Conservation (phyloP, 306 rosid species). For the Crotalaria pallida region DNA sequence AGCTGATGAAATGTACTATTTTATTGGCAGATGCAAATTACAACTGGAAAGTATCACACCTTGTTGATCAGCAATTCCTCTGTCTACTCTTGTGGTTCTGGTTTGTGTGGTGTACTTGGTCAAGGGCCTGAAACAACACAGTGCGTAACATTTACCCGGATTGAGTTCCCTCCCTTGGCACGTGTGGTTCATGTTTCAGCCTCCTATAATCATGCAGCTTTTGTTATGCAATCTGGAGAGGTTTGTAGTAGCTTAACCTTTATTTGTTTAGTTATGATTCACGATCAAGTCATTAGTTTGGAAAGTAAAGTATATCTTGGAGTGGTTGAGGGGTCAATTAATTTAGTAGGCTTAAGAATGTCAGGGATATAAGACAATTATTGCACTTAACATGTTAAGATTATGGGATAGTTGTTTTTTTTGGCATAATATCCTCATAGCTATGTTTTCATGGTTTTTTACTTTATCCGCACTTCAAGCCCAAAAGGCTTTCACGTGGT, state of each 20-base stretch:
- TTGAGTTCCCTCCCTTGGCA: slow-evolving; percentile 55
- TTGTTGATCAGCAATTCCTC: slow-evolving; percentile 68
- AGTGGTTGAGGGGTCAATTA: background rate
- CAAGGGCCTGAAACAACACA: slow-evolving; percentile 81
- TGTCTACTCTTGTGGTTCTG: slow-evolving; percentile 83
- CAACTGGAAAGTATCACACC: slow-evolving; percentile 85
- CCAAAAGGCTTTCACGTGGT: background rate
- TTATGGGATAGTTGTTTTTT: background rate
- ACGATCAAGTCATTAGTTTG: background rate
- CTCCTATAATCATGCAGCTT: slow-evolving; percentile 84
- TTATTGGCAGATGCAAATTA: slow-evolving; percentile 78
- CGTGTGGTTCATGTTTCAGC: slow-evolving; percentile 78
- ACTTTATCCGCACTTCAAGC: background rate
- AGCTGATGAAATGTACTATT: slow-evolving; percentile 13
- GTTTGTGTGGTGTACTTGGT: slow-evolving; percentile 90
- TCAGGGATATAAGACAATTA: background rate
- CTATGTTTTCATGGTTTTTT: background rate
- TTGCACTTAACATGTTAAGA: background rate
- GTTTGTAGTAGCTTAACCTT: slow-evolving; percentile 35
- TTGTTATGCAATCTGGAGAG: slow-evolving; percentile 81
- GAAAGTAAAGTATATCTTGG: background rate
- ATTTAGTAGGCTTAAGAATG: background rate
- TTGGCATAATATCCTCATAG: background rate
- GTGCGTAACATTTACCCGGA: slow-evolving; percentile 64
- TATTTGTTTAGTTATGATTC: background rate